Percentiles rank a stretch among this genome's conserved stretches.
Evolutionary conservation across 2,329 filamentous ascomycete genomes (phyloP).

Genomic region (Phaeosphaeriaceae sp.): DNA sequence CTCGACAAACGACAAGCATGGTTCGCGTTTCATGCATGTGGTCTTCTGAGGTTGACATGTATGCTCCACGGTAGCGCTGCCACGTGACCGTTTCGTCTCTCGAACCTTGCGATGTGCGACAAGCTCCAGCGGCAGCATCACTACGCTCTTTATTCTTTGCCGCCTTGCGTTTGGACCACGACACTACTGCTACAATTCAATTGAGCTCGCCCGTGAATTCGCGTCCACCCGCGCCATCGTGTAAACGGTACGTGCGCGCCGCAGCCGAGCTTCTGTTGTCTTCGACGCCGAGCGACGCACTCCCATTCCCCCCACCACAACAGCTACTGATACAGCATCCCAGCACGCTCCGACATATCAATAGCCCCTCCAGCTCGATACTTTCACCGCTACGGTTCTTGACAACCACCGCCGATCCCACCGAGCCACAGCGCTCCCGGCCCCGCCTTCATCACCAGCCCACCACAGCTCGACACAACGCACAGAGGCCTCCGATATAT

Average conservation of each 20-base stretch:
- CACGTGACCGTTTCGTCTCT: not conserved
- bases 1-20: not conserved
- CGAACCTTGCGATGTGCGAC: not conserved
- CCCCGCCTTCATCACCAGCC: conserved; percentile 7
- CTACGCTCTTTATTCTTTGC: conserved; percentile 50
- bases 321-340: conserved; percentile 28
- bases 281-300: conserved; percentile 29
- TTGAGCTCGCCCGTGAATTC: conserved; percentile 42
- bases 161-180: conserved; percentile 37
- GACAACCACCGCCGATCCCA: not conserved
- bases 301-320: conserved; percentile 25
- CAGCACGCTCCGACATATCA: conserved; percentile 26
- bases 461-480: conserved; percentile 17
- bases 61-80: not conserved
- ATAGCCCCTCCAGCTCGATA: conserved; percentile 18
- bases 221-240: conserved; percentile 25
- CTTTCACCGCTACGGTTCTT: conserved; percentile 10
- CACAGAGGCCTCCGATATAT: conserved; percentile 29
- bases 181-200: conserved; percentile 31
- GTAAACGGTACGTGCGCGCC: conserved; percentile 37
- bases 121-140: conserved; percentile 36
- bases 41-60: not conserved
- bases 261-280: conserved; percentile 33
- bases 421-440: conserved; percentile 15
- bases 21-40: not conserved